Base-by-base conservation (phyloP, 208 protist genomes). In the Leishmania braziliensis region DNA sequence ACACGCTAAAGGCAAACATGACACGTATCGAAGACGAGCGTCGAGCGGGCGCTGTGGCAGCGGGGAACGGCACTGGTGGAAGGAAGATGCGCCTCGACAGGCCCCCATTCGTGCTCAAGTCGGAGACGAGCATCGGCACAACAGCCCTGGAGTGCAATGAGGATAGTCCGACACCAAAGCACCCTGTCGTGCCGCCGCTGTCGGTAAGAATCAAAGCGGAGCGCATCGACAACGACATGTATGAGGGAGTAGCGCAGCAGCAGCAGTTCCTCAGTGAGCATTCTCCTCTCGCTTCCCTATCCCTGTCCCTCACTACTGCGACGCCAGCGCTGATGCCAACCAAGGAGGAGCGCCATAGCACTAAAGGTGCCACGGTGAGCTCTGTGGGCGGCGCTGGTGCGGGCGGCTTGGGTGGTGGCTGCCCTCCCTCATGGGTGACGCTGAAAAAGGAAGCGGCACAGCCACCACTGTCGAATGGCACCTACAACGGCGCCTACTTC, bases 11-110 rank as follows among this genome's bases (percentile, higher is more conserved):
- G 26, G 50, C 73, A 8, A 73, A 86, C 66, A 36, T 86, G 12
- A 56, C 50, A 16, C 82, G 78, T 23, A 71, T 86, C 46, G 78
- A 86, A 43, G 78, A 80, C 33, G 66, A 86, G 66, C 82, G 82
- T 58, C 82, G 82, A 2, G 66, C 58, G 1, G 58, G 58, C 43
- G 82, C 82, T 36, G 72, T 79, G 46, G 78, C 78, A 33, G 78
- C 78, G 9, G 72, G 78, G 12, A 79, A 82, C 48, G 77, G 82
- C 74, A 58, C 53, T 54, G 75, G 73, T 2, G 70, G 36, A 18
- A 16, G 53, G 53, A 39, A 43, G 12, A n/a, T 46, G n/a, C 74
- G 18, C 39, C 4, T 29, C 8, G 53, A 10, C 56, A 51, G 29
- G 51, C 39, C 53, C 33, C 9, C 46, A 1, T 6, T 53, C 53